Evolutionary conservation across 192 early-diverging fungal species (phyloP), one percentile per base, ranked within the genome.

Genomic region (Lobosporangium transversale): DNA sequence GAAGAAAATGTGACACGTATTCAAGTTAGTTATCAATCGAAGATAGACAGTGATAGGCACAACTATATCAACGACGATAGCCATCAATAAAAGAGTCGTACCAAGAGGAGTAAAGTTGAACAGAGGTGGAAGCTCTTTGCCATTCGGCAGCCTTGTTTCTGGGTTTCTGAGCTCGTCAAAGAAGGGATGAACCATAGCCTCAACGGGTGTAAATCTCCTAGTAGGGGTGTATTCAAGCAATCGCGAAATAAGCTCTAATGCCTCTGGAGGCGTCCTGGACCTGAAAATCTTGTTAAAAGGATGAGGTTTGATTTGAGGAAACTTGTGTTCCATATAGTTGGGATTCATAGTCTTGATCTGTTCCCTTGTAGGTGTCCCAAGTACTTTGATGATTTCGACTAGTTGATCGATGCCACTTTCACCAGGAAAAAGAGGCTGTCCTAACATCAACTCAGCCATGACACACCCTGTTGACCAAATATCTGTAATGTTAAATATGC

Each of bases 381-480:
- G 86, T 17, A 98, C 93, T 84, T 99, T 99, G 85, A 99, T 99
- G 70, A 99, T 99, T 81, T 99, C 96, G 27, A 99, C 97, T 27
- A 99, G 85, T 73, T 99, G 97, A 74, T 99, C 97, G 36, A 99
- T 96, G 48, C 96, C 94, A 56, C 93, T 95, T 83, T 97, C 96
- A 30, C 96, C 96, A 20, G 95, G 93, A 86, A 98, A 98, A 53
- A 98, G 79, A 12, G 96, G 96, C 70, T 93, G 92, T 40, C 94
- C 94, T 43, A 95, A 86, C 85, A 97, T 93, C 56, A 98, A 85
- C 84, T 98, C 96, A 9, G 93, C 95, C 93, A 97, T 95, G 30
- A 98, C 96, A 73, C 96, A 98, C 24, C 94, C 96, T 7, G 93
- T 89, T 11, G 96, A 98, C 96, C 96, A 98, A 44, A 97, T 87